Percentiles rank a stretch among this genome's conserved stretches.
These are phyloP conservation scores for button mushroom (Agaricus bisporus) DNA, from an alignment of 768 basidiomycete genomes.

Conservation along the genomic window DNA sequence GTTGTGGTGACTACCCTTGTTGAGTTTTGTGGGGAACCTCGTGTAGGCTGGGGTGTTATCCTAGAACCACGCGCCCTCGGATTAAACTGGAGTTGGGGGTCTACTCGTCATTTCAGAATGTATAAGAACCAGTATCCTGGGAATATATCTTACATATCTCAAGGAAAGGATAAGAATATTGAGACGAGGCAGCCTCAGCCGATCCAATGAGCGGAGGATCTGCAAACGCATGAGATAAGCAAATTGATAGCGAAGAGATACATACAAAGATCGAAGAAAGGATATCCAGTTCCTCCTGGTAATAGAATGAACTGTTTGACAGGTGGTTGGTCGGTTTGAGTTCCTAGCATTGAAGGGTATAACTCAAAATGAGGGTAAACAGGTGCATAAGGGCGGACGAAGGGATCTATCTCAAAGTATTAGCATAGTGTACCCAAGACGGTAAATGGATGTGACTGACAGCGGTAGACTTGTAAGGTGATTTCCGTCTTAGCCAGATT, in stretches of 20 bases:
- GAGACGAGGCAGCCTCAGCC: not conserved
- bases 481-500: not conserved
- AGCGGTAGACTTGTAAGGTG: not conserved
- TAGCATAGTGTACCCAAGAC: not conserved
- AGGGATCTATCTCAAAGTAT: slow-evolving; percentile 14
- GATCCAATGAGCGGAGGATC: slow-evolving; percentile 22
- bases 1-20: not conserved
- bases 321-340: not conserved
- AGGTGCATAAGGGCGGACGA: slow-evolving; percentile 5
- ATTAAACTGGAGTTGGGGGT: slow-evolving; percentile 4
- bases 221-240: slow-evolving; percentile 10
- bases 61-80: not conserved
- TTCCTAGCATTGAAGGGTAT: slow-evolving; percentile 12
- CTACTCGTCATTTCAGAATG: not conserved
- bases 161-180: slow-evolving; percentile 2
- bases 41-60: not conserved
- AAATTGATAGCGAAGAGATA: not conserved
- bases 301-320: not conserved
- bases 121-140: not conserved
- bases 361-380: slow-evolving; percentile 21
- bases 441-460: not conserved
- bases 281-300: slow-evolving; percentile 1
- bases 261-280: slow-evolving; percentile 11
- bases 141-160: not conserved
- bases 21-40: not conserved